phyloP scores from a whole-genome alignment of 768 basidiomycete genomes.

The Lactarius hatsudake region DNA sequence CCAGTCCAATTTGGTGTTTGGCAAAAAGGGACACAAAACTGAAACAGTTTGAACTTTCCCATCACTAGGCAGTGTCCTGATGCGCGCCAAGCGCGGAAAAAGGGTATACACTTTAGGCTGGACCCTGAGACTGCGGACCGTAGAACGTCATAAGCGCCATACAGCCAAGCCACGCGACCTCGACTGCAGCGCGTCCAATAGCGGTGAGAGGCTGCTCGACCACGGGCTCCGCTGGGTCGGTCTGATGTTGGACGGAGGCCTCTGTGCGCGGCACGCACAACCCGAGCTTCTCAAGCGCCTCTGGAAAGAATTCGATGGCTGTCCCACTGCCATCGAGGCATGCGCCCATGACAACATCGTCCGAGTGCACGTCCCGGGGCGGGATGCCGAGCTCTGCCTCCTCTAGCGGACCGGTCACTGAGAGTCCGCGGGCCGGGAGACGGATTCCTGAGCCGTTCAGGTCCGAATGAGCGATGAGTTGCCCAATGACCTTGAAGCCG shows the following conservation, averaged over 20 bases:
- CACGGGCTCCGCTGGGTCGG: conserved; percentile 38
- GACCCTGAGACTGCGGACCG: conserved; percentile 4
- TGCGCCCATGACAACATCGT: conserved; percentile 53
- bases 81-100: too few relatives aligned
- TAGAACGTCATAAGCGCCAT: conserved; percentile 47
- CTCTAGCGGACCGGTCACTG: conserved; percentile 57
- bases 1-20: too few relatives aligned
- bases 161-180: conserved; percentile 55
- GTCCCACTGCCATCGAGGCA: conserved; percentile 54
- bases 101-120: neutral
- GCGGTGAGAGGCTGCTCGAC: conserved; percentile 46
- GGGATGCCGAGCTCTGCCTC: conserved; percentile 38
- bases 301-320: conserved; percentile 77
- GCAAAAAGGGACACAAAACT: too few relatives aligned
- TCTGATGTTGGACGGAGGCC: neutral
- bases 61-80: too few relatives aligned
- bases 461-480: conserved; percentile 69
- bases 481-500: conserved; percentile 71
- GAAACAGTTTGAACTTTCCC: too few relatives aligned
- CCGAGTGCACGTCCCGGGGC: conserved; percentile 38
- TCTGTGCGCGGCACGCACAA: conserved; percentile 43
- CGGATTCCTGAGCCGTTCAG: conserved; percentile 71
- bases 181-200: conserved; percentile 49
- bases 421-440: conserved; percentile 66
- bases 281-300: conserved; percentile 75